Percentiles rank a stretch among this genome's conserved stretches.
phyloP scores from a whole-genome alignment of 352 stramenopile genomes.

The Peronospora farinosa region DNA sequence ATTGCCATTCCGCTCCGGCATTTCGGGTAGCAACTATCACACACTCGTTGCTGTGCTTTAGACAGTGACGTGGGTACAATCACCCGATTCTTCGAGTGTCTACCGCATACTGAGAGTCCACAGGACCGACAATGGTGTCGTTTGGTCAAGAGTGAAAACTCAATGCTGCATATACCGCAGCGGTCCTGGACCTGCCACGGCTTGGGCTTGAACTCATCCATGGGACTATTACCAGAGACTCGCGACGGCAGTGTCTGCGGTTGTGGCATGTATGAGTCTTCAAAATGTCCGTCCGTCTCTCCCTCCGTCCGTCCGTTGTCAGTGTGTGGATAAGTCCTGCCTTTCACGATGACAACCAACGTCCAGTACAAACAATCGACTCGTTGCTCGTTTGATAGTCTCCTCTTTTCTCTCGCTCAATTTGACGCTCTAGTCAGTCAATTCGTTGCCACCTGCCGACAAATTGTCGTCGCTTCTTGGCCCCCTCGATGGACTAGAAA shows the following conservation, averaged over 20 bases:
- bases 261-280: conserved; percentile 14
- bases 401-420: conserved; percentile 1
- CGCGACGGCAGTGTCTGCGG: conserved; percentile 9
- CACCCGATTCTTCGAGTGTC: conserved; percentile 63
- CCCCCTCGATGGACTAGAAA: conserved; percentile 10
- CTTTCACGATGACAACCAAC: neutral
- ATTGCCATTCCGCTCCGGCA: conserved; percentile 23
- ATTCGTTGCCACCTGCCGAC: conserved; percentile 7
- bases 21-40: conserved; percentile 57
- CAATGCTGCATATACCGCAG: conserved; percentile 53
- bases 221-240: conserved; percentile 23
- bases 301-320: conserved; percentile 2
- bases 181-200: conserved; percentile 52
- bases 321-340: neutral
- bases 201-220: conserved; percentile 52
- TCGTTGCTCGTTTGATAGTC: conserved; percentile 1
- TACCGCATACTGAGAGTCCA: conserved; percentile 64
- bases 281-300: neutral
- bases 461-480: conserved; percentile 1
- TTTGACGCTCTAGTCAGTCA: neutral
- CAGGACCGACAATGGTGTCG: conserved; percentile 79
- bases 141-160: conserved; percentile 56
- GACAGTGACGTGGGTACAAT: conserved; percentile 64
- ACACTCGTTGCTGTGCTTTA: conserved; percentile 60
- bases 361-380: conserved; percentile 11